A percentile compares a stretch with the other conserved stretches of the same genome.
These are phyloP conservation scores for Xylariomycetidae sp. DNA, from an alignment of 2,329 filamentous ascomycete species.

Conservation along the genomic window DNA sequence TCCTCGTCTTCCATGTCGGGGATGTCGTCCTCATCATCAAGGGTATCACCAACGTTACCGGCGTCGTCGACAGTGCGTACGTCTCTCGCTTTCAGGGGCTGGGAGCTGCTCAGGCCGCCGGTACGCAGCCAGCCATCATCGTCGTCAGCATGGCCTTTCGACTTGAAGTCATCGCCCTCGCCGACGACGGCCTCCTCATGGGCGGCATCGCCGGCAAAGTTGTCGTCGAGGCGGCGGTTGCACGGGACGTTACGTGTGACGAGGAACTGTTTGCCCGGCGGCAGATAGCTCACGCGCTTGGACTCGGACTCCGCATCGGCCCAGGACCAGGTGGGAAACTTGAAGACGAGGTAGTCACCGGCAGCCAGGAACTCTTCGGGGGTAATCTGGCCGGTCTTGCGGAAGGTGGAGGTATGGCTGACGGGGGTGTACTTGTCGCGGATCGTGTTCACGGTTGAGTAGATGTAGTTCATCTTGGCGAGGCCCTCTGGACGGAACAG, in stretches of 20 bases:
- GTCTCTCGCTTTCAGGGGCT: conserved; percentile 71
- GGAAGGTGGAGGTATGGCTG: conserved; percentile 86
- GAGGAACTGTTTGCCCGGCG: conserved; percentile 87
- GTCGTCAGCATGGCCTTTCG: conserved; percentile 49
- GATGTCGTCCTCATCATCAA: conserved; percentile 75
- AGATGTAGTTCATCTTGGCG: conserved; percentile 74
- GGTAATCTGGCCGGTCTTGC: conserved; percentile 88
- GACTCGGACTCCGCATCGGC: conserved; percentile 76
- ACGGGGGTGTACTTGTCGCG: conserved; percentile 89
- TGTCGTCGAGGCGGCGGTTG: conserved; percentile 82
- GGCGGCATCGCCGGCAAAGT: conserved; percentile 84
- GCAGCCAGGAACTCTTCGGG: conserved; percentile 94
- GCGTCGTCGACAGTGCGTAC: conserved; percentile 85
- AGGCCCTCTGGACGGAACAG: neutral
- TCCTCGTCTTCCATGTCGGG: conserved; percentile 98
- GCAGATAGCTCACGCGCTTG: conserved; percentile 75
- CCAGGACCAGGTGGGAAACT: conserved; percentile 99
- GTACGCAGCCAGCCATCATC: conserved; percentile 90
- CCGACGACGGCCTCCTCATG: conserved; percentile 81
- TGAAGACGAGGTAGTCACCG: conserved; percentile 96
- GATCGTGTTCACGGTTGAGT: conserved; percentile 86
- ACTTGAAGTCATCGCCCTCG: conserved; percentile 62
- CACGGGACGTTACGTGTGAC: conserved; percentile 94
- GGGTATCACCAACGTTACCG: conserved; percentile 72
- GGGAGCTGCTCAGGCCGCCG: conserved; percentile 68